Conservation (phyloP, 1,284 basidiomycete species). For the Leccinum pachyderme region DNA sequence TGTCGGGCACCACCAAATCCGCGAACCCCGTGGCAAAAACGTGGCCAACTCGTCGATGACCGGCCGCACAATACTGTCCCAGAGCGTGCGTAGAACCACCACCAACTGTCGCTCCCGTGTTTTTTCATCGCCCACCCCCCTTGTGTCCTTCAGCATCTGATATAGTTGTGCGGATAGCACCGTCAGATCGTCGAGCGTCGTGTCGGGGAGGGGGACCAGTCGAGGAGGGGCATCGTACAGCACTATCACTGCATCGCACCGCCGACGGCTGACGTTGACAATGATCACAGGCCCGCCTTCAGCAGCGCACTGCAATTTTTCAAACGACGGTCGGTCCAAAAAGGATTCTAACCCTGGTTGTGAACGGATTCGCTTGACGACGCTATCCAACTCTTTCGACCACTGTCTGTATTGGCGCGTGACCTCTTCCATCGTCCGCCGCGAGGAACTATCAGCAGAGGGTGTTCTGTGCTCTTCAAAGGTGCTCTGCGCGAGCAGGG, state of each 20-base stretch:
- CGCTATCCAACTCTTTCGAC: conserved; percentile 17
- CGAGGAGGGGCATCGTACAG: conserved; percentile 16
- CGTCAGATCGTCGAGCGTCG: conserved; percentile 15
- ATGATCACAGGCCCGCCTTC: conserved; percentile 39
- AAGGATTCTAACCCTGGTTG: conserved; percentile 31
- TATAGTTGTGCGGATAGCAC: conserved; percentile 15
- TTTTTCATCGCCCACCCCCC: conserved; percentile 23
- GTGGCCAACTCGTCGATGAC: conserved; percentile 27
- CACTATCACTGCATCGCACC: conserved; percentile 34
- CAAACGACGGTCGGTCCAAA: conserved; percentile 24
- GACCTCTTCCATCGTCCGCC: conserved; percentile 13
- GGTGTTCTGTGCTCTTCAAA: background rate
- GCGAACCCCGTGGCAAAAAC: conserved; percentile 26
- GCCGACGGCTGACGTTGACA: conserved; percentile 29
- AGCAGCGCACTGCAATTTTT: conserved; percentile 27
- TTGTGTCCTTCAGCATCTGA: conserved; percentile 12
- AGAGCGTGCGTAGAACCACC: conserved; percentile 29
- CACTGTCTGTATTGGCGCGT: conserved; percentile 17
- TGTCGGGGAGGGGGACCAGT: conserved; percentile 22
- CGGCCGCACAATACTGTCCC: conserved; percentile 33
- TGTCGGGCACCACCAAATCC: conserved; percentile 48
- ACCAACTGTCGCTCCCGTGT: conserved; percentile 19
- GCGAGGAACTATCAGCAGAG: background rate
- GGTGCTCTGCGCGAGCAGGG: conserved; percentile 14
- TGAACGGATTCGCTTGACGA: conserved; percentile 24